These are phyloP conservation scores for Penicillium maclennaniae DNA, from an alignment of 495 filamentous ascomycete species.

Conservation along the genomic window DNA sequence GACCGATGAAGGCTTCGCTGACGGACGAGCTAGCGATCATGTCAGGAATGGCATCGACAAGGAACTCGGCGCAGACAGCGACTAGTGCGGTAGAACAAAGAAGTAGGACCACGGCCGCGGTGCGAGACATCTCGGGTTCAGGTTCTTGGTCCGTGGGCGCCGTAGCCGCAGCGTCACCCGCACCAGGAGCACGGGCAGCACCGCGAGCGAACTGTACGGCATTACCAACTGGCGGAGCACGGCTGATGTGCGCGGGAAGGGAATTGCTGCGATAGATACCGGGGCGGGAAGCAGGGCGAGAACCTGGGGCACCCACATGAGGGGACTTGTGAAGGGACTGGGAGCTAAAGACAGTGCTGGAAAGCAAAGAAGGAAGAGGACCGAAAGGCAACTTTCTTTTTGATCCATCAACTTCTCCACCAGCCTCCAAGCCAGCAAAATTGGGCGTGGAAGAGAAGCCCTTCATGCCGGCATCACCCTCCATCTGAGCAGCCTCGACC, in stretches of 20 bases:
- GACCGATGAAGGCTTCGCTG: conserved; percentile 77
- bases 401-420: conserved; percentile 15
- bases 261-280: conserved; percentile 75
- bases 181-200: conserved; percentile 28
- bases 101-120: conserved; percentile 69
- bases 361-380: conserved; percentile 58
- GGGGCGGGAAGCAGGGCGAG: conserved; percentile 30
- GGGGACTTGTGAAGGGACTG: conserved; percentile 32
- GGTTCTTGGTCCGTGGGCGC: conserved; percentile 39
- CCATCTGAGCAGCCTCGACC: not conserved
- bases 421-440: conserved; percentile 8
- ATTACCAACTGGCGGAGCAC: conserved; percentile 37
- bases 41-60: conserved; percentile 73
- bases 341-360: conserved; percentile 62
- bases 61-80: conserved; percentile 82
- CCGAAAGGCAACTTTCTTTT: conserved; percentile 37
- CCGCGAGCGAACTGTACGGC: conserved; percentile 41
- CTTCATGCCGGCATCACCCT: conserved; percentile 9
- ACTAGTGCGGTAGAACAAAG: conserved; percentile 75
- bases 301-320: conserved; percentile 38
- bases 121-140: conserved; percentile 64
- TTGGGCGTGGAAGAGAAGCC: conserved; percentile 15
- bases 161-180: conserved; percentile 19
- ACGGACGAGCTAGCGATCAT: conserved; percentile 63
- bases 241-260: conserved; percentile 66